phyloP scores from a whole-genome alignment of 768 basidiomycete genomes.

The Obba rivulosa region DNA sequence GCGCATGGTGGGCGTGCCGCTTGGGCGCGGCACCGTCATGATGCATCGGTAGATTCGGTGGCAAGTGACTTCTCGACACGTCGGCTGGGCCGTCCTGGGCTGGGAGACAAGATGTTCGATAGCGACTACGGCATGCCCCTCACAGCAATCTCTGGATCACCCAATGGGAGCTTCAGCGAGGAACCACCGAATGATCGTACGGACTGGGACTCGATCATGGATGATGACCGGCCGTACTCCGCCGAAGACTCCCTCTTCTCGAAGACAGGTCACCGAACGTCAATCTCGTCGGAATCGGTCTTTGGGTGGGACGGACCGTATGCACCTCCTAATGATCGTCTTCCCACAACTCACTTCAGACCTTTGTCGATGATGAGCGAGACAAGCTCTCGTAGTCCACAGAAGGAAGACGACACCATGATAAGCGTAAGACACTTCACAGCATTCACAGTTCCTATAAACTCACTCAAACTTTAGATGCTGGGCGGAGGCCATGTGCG shows the following conservation, averaged over 20 bases:
- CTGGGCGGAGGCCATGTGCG: constrained; percentile 73
- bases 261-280: constrained; percentile 48
- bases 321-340: constrained; percentile 27
- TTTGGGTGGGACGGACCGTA: constrained; percentile 49
- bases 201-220: constrained; percentile 66
- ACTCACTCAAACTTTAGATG: constrained; percentile 67
- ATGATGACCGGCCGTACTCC: constrained; percentile 34
- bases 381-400: constrained; percentile 39
- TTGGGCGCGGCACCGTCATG: constrained; percentile 54
- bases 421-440: constrained; percentile 70
- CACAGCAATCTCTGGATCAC: constrained; percentile 61
- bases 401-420: constrained; percentile 76
- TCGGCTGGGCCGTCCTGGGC: constrained; percentile 61
- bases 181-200: constrained; percentile 28
- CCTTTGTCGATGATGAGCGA: constrained; percentile 63
- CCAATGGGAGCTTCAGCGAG: constrained; percentile 38
- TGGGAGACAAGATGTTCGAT: constrained; percentile 89
- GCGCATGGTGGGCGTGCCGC: constrained; percentile 49
- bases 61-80: constrained; percentile 56
- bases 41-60: constrained; percentile 59
- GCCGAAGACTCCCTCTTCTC: constrained; percentile 37
- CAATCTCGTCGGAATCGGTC: constrained; percentile 52
- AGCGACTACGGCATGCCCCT: constrained; percentile 51
- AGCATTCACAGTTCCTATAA: no score
- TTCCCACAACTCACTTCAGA: constrained; percentile 50